Base-by-base conservation (phyloP, 2,329 filamentous ascomycete species). In the Penicillium verrucosum region DNA sequence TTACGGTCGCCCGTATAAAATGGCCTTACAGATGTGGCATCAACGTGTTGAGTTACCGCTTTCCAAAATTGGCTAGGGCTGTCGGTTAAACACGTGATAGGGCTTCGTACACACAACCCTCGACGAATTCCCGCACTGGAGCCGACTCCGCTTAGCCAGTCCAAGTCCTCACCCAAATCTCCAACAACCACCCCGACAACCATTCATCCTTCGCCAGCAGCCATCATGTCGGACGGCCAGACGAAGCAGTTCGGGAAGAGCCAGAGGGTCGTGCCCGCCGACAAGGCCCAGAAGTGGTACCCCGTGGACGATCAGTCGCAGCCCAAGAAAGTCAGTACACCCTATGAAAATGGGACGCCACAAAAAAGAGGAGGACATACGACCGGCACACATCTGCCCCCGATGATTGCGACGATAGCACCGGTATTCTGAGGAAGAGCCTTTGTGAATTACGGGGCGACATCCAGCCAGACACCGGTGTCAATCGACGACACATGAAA, bases 241-340 rank as follows among this genome's bases (percentile, higher is more conserved):
- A 90, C 88, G 76, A 96, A 96, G 90, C 93, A 89, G 85, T 97
- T 96, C 86, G 92, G 92, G 84, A 94, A 94, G 87, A 90, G 90
- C 82, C 89, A 90, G 83, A 88, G 93, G 84, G 85, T 89, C 80
- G 88, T 97, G 80, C 92, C 84, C 80, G 84, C 85, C 77, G 87
- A 96, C 81, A 96, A 95, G 90, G 93, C 93, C 75, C 87, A 90
- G 85, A 97, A 97, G 85, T 99, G 93, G 91, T 99, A 99, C 84
- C 90, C 92, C 80, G 90, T 91, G 77, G 89, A 95, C 80, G 93
- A 97, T 81, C 89, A 93, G 77, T 78, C 85, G 78, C 82, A 89
- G 81, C 85, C 87, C 75, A 96, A 92, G 87, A 93, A 95, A 90
- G 94, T 99, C 86, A 85, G 92, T 89, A 72, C 64, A 65, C 63